Percentiles rank a stretch among this genome's conserved stretches.
Evolutionary conservation across 2,329 filamentous ascomycete genomes (phyloP).

Genomic region (Volutella citrinella): DNA sequence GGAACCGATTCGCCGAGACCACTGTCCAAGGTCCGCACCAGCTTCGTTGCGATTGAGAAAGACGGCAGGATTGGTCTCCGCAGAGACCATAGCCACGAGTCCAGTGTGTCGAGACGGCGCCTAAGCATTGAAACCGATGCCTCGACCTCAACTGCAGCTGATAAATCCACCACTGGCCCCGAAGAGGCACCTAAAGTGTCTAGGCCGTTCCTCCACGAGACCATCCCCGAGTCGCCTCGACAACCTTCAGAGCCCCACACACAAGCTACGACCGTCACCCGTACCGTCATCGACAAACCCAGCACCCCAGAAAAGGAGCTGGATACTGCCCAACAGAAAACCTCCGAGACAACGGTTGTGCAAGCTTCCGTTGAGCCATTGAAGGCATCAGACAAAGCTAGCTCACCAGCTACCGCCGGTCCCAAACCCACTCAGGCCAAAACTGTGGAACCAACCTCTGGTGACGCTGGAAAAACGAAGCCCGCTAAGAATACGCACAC

Average conservation of each 20-base stretch:
- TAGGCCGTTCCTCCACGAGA: constrained; percentile 31
- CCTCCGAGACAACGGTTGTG: constrained; percentile 4
- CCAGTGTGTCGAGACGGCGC: constrained; percentile 35
- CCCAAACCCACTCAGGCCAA: no score
- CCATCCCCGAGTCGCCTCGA: constrained; percentile 42
- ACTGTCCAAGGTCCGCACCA: constrained; percentile 72
- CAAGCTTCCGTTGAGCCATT: constrained; percentile 12
- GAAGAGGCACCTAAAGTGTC: constrained; percentile 23
- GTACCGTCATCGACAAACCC: constrained; percentile 30
- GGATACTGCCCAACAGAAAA: constrained; percentile 22
- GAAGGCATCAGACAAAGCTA: constrained; percentile 8
- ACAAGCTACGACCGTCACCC: constrained; percentile 11
- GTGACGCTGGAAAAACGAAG: no score
- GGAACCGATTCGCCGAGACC: constrained; percentile 56
- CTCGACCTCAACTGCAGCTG: constrained; percentile 32
- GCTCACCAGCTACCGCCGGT: no score
- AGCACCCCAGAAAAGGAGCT: constrained; percentile 43
- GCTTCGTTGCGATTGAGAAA: constrained; percentile 71
- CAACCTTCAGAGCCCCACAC: constrained; percentile 19
- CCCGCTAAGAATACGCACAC: no score
- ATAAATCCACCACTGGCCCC: constrained; percentile 31
- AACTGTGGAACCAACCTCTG: no score
- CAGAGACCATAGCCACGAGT: constrained; percentile 36
- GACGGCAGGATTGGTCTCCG: constrained; percentile 56
- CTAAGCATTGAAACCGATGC: constrained; percentile 34